Base-by-base conservation (phyloP, 2,329 filamentous ascomycete genomes). In the Neurospora sp. region DNA sequence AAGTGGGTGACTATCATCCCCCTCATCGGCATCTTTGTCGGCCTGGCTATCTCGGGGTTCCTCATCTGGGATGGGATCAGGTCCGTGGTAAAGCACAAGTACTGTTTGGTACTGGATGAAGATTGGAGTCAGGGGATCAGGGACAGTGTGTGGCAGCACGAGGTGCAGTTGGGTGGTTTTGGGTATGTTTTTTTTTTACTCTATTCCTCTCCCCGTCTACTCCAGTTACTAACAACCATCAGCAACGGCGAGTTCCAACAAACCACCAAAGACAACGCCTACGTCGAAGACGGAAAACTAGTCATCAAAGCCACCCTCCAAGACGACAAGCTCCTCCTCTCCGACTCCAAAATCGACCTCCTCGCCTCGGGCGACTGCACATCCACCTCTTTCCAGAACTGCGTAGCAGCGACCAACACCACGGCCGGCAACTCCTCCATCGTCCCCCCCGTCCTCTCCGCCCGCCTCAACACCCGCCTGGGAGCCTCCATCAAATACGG, bases 1-100 rank as follows among this genome's bases (percentile, higher is more conserved):
- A 96, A 93, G 82, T 96, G 92, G 92, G 89, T 92, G 8, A 93
- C 90, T 2, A 93, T 95, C 72, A 86, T 96, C 70, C 92, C 92
- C 2, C 77, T 93, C 57, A 78, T 92, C 33, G 92, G 92, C 66
- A 87, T 96, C 67, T 66, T 89, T 3, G 71, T 93, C 15, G 92
- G 92, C 15, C 78, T 95, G 41, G 86, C 79, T 2, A 81, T 94
- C 52, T 87, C 90, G 0, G 92, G 85, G 1, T 87, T 94, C 75
- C 80, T 96, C 65, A 83, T 96, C 66, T 96, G 89, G 84, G 90
- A 94, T 74, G 92, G 92, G 4, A 78, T 94, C 46, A 81, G 82
- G 67, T 89, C 87, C 69, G 91, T 96, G 3, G 86, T 91, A 41
- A 88, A 90, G 76, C 89, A 95, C 82, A 88, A 89, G 67, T 93